A percentile compares a stretch with the other conserved stretches of the same genome.
Evolutionary conservation across 176 grass and related monocot species (phyloP).

Genomic region (Avena sativa): DNA sequence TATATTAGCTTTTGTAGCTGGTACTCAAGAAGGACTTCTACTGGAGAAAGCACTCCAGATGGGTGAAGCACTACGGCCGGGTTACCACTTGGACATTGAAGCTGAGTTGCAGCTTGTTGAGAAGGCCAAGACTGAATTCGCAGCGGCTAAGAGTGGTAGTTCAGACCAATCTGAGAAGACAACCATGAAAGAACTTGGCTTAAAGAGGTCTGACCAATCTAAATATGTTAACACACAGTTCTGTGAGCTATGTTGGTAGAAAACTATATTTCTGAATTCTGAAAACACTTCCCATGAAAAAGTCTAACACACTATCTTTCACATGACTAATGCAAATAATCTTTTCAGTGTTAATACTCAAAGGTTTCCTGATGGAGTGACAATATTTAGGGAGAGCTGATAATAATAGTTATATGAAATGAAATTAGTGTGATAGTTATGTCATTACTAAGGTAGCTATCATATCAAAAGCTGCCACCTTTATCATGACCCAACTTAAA

Average conservation of each 20-base stretch:
- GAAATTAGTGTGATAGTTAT: neutral
- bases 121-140: constrained; percentile 39
- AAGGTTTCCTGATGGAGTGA: neutral
- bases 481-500: constrained; percentile 18
- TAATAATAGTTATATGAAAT: neutral
- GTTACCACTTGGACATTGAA: constrained; percentile 58
- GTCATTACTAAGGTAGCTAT: constrained; percentile 9
- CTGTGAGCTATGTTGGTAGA: neutral
- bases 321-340: neutral
- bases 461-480: neutral
- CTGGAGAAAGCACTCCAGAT: constrained; percentile 54
- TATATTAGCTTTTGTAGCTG: constrained; percentile 59
- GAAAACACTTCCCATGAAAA: neutral
- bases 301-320: neutral
- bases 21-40: constrained; percentile 50
- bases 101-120: constrained; percentile 53
- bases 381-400: neutral
- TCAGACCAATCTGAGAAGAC: constrained; percentile 25
- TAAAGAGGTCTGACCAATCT: constrained; percentile 51
- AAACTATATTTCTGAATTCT: neutral
- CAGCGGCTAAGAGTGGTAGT: neutral
- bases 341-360: neutral
- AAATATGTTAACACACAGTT: neutral
- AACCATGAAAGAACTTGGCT: constrained; percentile 72
- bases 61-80: constrained; percentile 45